Base-by-base conservation (phyloP, 176 grass and related monocot genomes). In the Oryza officinalis region DNA sequence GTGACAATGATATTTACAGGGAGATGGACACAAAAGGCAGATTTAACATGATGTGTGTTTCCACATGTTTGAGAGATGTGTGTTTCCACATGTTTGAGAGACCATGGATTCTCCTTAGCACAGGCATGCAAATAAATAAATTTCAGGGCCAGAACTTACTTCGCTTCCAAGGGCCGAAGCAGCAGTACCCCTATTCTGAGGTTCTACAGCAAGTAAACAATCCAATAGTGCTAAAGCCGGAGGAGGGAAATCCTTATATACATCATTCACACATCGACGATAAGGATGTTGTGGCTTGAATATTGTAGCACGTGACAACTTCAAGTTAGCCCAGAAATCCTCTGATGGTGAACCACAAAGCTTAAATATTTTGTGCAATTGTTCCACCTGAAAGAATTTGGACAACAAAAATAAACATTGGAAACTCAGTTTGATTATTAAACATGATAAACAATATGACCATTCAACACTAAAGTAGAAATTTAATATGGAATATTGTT, bases 321-420 rank as follows among this genome's bases (percentile, higher is more conserved):
- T 97, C 71, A 91, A 83, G 61, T 85, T 94, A 60, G 74, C 87
- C 94, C 94, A 97, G 61, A 94, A 97, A 67, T 97, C 91, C 85
- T 97, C 94, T 15, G 94, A 92, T 10, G 94, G 94, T 63, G 94
- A 97, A 64, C 94, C 94, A 86, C 94, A 94, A 85, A 97, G 83
- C 79, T 97, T 97, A 74, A 97, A 97, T 88, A 97, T 97, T 71
- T 94, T 97, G 77, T 97, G 94, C 76, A 97, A 87, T 86, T 97
- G 94, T 83, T 97, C 94, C 76, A 97, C 94, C 94, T 97, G 82
- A 27, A 69, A 78, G 35, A 64, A 37, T 82, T 72, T 41, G 22
- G 60, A 35, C 4, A 81, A 26, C 25, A 54, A 65, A 57, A 72
- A 5, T 10, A 61, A 75, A 40, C 17, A 73, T 30, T 27, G 26